Conservation (phyloP, 2,329 filamentous ascomycete genomes). For the Basipetospora chlamydospora region DNA sequence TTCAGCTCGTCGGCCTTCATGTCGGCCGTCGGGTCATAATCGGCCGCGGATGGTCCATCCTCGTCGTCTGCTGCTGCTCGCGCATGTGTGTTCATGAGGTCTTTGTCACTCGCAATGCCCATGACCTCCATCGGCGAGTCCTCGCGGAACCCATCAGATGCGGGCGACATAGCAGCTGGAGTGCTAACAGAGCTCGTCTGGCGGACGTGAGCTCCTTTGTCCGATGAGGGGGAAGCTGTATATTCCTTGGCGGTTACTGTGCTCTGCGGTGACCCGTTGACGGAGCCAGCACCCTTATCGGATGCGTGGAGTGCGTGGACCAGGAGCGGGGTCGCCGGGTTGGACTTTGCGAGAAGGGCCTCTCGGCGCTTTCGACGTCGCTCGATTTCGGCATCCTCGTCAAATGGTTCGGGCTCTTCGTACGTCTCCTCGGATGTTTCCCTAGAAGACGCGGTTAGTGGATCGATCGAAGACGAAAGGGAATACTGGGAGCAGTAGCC, state of each 20-base stretch:
- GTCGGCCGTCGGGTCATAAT: conserved; percentile 80
- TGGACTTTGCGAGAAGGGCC: conserved; percentile 72
- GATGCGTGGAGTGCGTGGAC: conserved; percentile 58
- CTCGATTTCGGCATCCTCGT: conserved; percentile 74
- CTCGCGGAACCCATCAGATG: conserved; percentile 5
- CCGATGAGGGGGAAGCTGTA: conserved; percentile 15
- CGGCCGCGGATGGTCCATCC: conserved; percentile 77
- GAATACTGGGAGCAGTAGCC: not conserved
- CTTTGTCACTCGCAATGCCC: conserved; percentile 30
- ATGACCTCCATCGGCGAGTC: conserved; percentile 5
- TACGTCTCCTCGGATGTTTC: conserved; percentile 1
- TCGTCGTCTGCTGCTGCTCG: conserved; percentile 27
- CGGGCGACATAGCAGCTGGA: not conserved
- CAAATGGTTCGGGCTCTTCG: conserved; percentile 30
- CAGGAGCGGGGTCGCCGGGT: conserved; percentile 56
- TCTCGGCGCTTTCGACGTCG: conserved; percentile 72
- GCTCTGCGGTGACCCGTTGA: conserved; percentile 29
- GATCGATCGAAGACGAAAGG: not conserved
- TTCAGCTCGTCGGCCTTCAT: conserved; percentile 72
- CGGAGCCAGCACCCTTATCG: conserved; percentile 39
- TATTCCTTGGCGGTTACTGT: conserved; percentile 9
- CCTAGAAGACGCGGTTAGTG: not conserved
- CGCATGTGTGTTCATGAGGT: conserved; percentile 48
- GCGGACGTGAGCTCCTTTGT: conserved; percentile 24
- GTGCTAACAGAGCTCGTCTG: conserved; percentile 29